Evolutionary conservation across 768 basidiomycete genomes (phyloP).

Genomic region (Leucosporidium scottii): DNA sequence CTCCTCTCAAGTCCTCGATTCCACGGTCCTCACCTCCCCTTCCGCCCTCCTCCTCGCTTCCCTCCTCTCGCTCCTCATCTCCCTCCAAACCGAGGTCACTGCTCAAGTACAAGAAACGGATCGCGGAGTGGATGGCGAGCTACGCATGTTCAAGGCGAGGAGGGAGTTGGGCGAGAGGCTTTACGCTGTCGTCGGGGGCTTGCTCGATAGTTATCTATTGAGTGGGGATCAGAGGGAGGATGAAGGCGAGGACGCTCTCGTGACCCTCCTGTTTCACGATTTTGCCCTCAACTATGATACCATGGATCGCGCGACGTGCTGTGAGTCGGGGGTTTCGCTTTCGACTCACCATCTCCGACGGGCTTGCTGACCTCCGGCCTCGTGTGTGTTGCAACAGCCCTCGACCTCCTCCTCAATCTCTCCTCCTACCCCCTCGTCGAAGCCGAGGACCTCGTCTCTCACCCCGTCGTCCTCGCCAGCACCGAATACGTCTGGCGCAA

Average conservation of each 20-base stretch:
- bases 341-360: neutral
- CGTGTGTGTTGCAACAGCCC: neutral
- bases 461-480: constrained; percentile 32
- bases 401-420: constrained; percentile 30
- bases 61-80: constrained; percentile 31
- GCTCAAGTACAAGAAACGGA: constrained; percentile 30
- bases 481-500: constrained; percentile 35
- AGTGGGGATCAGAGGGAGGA: constrained; percentile 18
- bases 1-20: constrained; percentile 21
- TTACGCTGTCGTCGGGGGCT: constrained; percentile 27
- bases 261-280: constrained; percentile 29
- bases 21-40: constrained; percentile 25
- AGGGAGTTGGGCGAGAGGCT: constrained; percentile 28
- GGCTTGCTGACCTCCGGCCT: neutral
- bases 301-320: constrained; percentile 32
- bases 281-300: constrained; percentile 32
- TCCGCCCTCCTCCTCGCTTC: constrained; percentile 30
- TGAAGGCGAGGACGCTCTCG: constrained; percentile 30
- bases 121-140: constrained; percentile 32
- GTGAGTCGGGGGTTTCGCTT: neutral
- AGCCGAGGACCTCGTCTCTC: constrained; percentile 32
- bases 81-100: constrained; percentile 23
- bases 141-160: constrained; percentile 33
- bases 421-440: constrained; percentile 30
- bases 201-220: constrained; percentile 31